phyloP scores from a whole-genome alignment of 2,329 filamentous ascomycete genomes.

The Chaetothyriales sp. region DNA sequence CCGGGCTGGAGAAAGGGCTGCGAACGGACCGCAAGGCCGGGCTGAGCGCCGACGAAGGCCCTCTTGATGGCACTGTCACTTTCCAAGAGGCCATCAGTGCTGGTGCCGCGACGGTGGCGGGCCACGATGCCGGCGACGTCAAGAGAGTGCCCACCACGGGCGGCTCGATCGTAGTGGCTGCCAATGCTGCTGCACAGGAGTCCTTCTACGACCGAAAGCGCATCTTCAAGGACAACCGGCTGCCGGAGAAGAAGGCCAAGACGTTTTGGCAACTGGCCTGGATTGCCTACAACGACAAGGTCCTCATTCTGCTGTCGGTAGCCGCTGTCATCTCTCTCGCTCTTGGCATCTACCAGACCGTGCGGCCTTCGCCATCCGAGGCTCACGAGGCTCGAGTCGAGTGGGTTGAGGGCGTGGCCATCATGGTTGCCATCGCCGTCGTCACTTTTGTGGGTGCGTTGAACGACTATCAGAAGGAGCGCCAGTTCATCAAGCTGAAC shows the following conservation, averaged over 20 bases:
- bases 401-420: slow-evolving; percentile 72
- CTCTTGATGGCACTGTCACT: slow-evolving; percentile 47
- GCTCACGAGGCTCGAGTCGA: slow-evolving; percentile 44
- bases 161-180: slow-evolving; percentile 10
- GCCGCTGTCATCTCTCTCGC: slow-evolving; percentile 59
- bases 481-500: slow-evolving; percentile 67
- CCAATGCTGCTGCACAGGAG: slow-evolving; percentile 11
- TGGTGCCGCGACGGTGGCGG: slow-evolving; percentile 9
- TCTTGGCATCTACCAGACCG: slow-evolving; percentile 48
- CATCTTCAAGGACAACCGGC: slow-evolving; percentile 54
- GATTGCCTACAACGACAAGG: slow-evolving; percentile 68
- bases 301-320: slow-evolving; percentile 54
- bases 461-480: slow-evolving; percentile 72
- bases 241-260: slow-evolving; percentile 53
- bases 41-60: slow-evolving; percentile 55
- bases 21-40: slow-evolving; percentile 52
- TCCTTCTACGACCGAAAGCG: slow-evolving; percentile 47
- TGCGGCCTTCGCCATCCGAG: slow-evolving; percentile 15
- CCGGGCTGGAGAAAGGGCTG: slow-evolving; percentile 60
- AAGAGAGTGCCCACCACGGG: slow-evolving; percentile 12
- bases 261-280: slow-evolving; percentile 53
- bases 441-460: slow-evolving; percentile 64
- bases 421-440: slow-evolving; percentile 61
- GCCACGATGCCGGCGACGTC: slow-evolving; percentile 8
- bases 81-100: slow-evolving; percentile 49